A percentile compares a stretch with the other conserved stretches of the same genome.
phyloP scores from a whole-genome alignment of 2,329 filamentous ascomycete species.

The Colletotrichum plurivorum region DNA sequence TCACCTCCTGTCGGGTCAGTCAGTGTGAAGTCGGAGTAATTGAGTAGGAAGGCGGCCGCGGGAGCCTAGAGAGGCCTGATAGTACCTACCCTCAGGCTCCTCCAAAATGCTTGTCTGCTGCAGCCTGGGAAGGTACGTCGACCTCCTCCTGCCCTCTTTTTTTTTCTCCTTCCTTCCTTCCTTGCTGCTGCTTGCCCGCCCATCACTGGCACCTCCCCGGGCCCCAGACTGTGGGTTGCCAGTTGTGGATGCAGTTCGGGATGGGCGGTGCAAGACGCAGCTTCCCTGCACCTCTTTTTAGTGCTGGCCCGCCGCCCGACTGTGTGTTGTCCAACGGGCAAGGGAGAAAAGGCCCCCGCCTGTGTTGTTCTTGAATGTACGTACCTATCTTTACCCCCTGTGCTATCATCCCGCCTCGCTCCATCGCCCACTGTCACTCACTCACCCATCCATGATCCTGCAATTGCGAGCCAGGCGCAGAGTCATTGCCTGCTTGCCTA shows the following conservation, averaged over 20 bases:
- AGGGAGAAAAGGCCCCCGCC: slow-evolving; percentile 14
- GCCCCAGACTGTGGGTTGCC: slow-evolving; percentile 3
- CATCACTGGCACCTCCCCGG: background rate
- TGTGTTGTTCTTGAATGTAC: background rate
- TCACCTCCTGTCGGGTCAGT: too few relatives aligned
- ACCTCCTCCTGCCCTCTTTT: background rate
- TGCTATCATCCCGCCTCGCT: too few relatives aligned
- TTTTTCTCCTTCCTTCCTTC: background rate
- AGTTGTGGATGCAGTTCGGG: slow-evolving; percentile 19
- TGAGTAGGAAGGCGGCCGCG: too few relatives aligned
- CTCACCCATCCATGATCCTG: too few relatives aligned
- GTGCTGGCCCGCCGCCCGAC: background rate
- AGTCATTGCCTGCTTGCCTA: background rate
- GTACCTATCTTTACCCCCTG: too few relatives aligned
- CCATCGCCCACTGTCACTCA: too few relatives aligned
- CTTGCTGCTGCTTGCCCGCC: background rate
- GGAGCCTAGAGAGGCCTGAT: too few relatives aligned
- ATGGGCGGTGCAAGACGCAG: slow-evolving; percentile 32
- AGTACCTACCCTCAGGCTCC: too few relatives aligned
- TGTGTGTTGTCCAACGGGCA: slow-evolving; percentile 16
- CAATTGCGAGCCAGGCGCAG: too few relatives aligned
- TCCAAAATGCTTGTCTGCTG: too few relatives aligned
- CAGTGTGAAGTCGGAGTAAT: too few relatives aligned
- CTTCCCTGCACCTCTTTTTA: slow-evolving; percentile 19
- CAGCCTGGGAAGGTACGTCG: background rate